Conservation (phyloP, 495 filamentous ascomycete genomes). For the Hyaloscypha finlandica region DNA sequence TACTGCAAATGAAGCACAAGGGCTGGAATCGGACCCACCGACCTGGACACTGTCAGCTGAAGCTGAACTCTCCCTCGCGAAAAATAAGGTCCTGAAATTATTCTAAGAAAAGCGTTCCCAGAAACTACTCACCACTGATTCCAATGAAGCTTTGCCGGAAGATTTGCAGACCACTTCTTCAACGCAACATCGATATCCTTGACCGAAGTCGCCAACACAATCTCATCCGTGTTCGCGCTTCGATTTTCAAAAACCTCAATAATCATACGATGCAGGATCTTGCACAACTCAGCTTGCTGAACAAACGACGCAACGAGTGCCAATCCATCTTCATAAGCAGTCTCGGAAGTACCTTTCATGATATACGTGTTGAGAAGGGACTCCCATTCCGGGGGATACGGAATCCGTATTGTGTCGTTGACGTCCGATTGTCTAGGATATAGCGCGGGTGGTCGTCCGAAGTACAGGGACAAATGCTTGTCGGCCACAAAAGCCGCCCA, state of each 20-base stretch:
- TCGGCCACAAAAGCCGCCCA: conserved; percentile 40
- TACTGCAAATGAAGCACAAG: conserved; percentile 40
- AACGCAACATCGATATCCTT: conserved; percentile 36
- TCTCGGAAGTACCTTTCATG: conserved; percentile 29
- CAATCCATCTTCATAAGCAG: conserved; percentile 36
- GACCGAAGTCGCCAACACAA: conserved; percentile 32
- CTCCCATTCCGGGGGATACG: conserved; percentile 30
- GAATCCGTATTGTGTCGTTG: conserved; percentile 35
- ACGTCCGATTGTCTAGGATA: conserved; percentile 39
- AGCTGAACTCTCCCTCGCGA: background rate
- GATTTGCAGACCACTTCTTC: conserved; percentile 34
- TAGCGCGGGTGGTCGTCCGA: conserved; percentile 37
- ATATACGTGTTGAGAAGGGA: conserved; percentile 34
- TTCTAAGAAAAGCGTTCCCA: background rate
- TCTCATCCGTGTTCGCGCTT: conserved; percentile 28
- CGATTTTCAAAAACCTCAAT: conserved; percentile 40
- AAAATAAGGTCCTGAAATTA: background rate
- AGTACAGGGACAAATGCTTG: conserved; percentile 38
- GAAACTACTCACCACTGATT: conserved; percentile 32
- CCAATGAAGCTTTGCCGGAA: conserved; percentile 38
- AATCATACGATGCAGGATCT: conserved; percentile 40
- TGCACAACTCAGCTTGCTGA: conserved; percentile 36
- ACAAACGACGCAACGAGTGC: conserved; percentile 33
- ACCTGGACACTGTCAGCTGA: conserved; percentile 10
- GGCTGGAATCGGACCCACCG: conserved; percentile 30